Evolutionary conservation across 805 yeast genomes (phyloP).

Genomic region (Hermanozyma aechmeae): DNA sequence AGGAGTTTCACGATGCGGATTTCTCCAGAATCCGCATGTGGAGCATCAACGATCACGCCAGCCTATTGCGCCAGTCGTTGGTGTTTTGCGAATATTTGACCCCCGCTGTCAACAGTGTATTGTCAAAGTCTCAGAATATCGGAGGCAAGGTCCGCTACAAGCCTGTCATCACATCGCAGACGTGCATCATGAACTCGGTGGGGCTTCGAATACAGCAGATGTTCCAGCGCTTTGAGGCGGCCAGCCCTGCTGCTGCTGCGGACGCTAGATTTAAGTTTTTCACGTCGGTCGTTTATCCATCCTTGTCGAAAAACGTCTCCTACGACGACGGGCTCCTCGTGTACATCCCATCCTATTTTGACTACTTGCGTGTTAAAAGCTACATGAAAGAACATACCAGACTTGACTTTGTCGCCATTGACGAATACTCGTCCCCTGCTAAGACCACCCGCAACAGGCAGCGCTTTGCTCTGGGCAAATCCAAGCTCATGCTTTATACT

Average conservation of each 20-base stretch:
- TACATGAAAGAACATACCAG: slow-evolving; percentile 57
- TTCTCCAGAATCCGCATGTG: slow-evolving; percentile 88
- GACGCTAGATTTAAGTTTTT: slow-evolving; percentile 78
- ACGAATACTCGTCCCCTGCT: slow-evolving; percentile 76
- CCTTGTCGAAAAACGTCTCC: slow-evolving; percentile 50
- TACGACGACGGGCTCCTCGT: slow-evolving; percentile 70
- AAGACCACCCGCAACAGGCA: slow-evolving; percentile 65
- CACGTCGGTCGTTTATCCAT: slow-evolving; percentile 63
- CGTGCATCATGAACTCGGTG: slow-evolving; percentile 51
- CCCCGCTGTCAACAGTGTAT: slow-evolving; percentile 68
- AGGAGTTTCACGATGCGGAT: slow-evolving; percentile 70
- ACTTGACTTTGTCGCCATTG: slow-evolving; percentile 57
- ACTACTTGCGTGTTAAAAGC: slow-evolving; percentile 70
- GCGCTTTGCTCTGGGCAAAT: slow-evolving; percentile 51
- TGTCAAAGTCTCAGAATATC: slow-evolving; percentile 41
- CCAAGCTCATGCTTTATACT: slow-evolving; percentile 74
- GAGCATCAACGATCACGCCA: slow-evolving; percentile 78
- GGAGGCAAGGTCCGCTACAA: slow-evolving; percentile 55
- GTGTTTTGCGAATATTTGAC: slow-evolving; percentile 68
- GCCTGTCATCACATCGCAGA: slow-evolving; percentile 30
- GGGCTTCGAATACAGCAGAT: slow-evolving; percentile 62
- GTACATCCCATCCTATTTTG: slow-evolving; percentile 80
- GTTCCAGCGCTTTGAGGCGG: slow-evolving; percentile 60
- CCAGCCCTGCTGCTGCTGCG: slow-evolving; percentile 42
- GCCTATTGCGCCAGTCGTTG: slow-evolving; percentile 65